Conservation (phyloP, 495 filamentous ascomycete species). For the Aspergillus steynii region DNA sequence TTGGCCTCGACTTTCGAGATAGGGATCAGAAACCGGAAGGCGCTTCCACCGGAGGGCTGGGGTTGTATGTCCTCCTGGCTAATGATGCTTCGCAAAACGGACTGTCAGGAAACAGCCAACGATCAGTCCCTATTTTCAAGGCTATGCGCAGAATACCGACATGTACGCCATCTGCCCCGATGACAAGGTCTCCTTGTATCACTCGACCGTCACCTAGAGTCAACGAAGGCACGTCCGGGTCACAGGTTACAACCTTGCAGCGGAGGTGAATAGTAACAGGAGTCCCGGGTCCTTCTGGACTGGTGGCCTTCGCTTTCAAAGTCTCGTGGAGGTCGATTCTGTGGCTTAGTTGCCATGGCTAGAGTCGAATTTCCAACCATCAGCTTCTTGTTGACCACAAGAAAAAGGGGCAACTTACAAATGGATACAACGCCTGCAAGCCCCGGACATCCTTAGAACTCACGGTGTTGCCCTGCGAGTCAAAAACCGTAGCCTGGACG, state of each 20-base stretch:
- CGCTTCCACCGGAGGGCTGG: not conserved
- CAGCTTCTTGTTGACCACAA: not conserved
- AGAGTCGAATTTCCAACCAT: not conserved
- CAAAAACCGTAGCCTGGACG: conserved; percentile 1
- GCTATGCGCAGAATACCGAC: not conserved
- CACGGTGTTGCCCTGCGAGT: conserved; percentile 3
- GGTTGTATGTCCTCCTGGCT: not conserved
- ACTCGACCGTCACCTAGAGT: not conserved
- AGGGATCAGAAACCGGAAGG: conserved; percentile 6
- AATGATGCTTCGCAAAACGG: not conserved
- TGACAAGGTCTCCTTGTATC: conserved; percentile 4
- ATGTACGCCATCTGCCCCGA: conserved; percentile 13
- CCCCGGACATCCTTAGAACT: conserved; percentile 5
- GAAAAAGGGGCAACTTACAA: not conserved
- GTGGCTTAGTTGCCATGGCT: conserved; percentile 11
- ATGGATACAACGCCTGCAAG: not conserved
- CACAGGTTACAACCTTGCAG: not conserved
- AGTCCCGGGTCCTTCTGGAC: not conserved
- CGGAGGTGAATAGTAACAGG: conserved; percentile 3
- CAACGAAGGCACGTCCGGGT: not conserved
- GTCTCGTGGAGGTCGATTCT: conserved; percentile 4
- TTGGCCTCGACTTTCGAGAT: not conserved
- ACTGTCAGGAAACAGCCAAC: not conserved
- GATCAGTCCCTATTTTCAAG: not conserved
- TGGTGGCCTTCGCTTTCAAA: not conserved